These are phyloP conservation scores for Melianthus villosus DNA, from an alignment of 441 rosid genomes.

Conservation along the genomic window DNA sequence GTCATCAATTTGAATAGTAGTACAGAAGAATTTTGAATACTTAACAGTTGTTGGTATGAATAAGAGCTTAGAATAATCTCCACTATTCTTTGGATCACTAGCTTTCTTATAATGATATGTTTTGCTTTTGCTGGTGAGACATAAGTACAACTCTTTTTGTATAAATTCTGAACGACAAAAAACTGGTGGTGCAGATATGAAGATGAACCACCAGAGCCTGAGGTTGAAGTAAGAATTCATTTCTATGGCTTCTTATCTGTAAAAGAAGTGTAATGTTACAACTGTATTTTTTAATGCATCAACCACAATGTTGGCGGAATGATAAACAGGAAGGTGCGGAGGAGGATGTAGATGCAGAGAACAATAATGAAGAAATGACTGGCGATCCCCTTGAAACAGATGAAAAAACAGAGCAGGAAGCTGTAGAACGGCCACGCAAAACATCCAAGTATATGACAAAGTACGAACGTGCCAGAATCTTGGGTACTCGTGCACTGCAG, in stretches of 20 bases:
- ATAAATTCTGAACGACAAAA: no score
- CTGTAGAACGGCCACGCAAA: slow-evolving; percentile 31
- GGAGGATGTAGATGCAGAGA: slow-evolving; percentile 43
- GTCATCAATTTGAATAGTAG: no score
- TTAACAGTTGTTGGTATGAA: no score
- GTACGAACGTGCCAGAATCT: slow-evolving; percentile 74
- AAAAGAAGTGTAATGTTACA: background rate
- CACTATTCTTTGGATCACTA: no score
- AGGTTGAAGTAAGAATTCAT: slow-evolving; percentile 39
- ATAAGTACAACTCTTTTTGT: no score
- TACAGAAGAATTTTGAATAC: no score
- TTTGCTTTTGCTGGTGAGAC: no score
- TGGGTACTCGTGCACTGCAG: slow-evolving; percentile 71
- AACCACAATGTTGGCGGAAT: slow-evolving; percentile 5
- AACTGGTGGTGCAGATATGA: slow-evolving; percentile 38
- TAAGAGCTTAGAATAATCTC: no score
- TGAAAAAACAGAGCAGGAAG: slow-evolving; percentile 34
- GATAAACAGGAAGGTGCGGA: slow-evolving; percentile 56
- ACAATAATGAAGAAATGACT: slow-evolving; percentile 32
- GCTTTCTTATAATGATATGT: no score
- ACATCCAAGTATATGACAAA: slow-evolving; percentile 69
- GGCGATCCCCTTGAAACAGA: slow-evolving; percentile 53
- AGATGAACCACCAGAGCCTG: slow-evolving; percentile 79
- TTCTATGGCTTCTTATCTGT: background rate
- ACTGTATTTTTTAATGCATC: background rate